phyloP scores from a whole-genome alignment of 176 grass and related monocot species.

The Canna indica region DNA sequence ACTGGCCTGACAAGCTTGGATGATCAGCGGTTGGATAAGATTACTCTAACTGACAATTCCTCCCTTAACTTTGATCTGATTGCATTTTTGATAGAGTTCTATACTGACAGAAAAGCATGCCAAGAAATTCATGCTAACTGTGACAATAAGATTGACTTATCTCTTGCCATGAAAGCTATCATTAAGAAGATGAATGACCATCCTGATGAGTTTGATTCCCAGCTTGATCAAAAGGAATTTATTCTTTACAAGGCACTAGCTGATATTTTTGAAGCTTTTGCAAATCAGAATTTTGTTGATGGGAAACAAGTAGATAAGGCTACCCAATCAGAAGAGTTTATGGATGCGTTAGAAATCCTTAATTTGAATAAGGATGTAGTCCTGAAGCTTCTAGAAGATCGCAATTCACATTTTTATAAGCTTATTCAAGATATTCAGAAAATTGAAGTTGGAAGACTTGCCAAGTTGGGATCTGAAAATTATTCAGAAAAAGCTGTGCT shows the following conservation, averaged over 20 bases:
- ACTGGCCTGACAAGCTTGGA: slow-evolving; percentile 26
- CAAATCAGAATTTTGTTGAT: slow-evolving; percentile 38
- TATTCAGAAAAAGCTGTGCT: slow-evolving; percentile 23
- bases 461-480: slow-evolving; percentile 20
- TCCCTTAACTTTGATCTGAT: slow-evolving; percentile 57
- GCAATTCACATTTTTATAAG: slow-evolving; percentile 48
- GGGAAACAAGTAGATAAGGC: slow-evolving; percentile 20
- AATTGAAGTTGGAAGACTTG: slow-evolving; percentile 25
- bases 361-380: slow-evolving; percentile 51
- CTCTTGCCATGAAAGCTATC: slow-evolving; percentile 11
- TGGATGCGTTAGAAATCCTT: slow-evolving; percentile 43
- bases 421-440: slow-evolving; percentile 44
- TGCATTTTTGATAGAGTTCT: slow-evolving; percentile 46
- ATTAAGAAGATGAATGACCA: slow-evolving; percentile 26
- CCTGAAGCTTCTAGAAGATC: slow-evolving; percentile 65
- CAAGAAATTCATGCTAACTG: slow-evolving; percentile 19
- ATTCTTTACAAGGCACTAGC: slow-evolving; percentile 58
- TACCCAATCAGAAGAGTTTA: slow-evolving; percentile 43
- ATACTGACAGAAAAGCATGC: slow-evolving; percentile 31
- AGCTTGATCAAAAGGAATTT: slow-evolving; percentile 23
- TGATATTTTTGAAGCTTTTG: slow-evolving; percentile 50
- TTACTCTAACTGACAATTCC: slow-evolving; percentile 32
- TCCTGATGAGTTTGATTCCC: slow-evolving; percentile 5
- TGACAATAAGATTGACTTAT: slow-evolving; percentile 18
- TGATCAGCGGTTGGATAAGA: slow-evolving; percentile 4